Percentiles rank a stretch among this genome's conserved stretches.
Conservation (phyloP, 306 rosid species). For the Psophocarpus tetragonolobus region DNA sequence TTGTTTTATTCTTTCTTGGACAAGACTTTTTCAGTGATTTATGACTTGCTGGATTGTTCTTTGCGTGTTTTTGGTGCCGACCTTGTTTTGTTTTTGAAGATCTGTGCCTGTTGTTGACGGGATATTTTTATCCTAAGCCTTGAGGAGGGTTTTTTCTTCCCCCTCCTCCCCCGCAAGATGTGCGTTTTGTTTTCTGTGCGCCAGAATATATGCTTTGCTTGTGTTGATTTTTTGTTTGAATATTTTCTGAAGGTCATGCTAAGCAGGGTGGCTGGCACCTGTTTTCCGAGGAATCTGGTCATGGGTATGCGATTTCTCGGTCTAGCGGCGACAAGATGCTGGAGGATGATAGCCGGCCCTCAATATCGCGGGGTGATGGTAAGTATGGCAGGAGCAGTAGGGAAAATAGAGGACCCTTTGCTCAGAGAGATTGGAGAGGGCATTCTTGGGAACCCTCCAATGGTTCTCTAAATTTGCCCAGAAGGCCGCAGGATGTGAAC, state of each 20-base stretch:
- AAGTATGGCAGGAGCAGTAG: slow-evolving; percentile 68
- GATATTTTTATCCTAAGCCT: background rate
- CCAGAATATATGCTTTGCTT: slow-evolving; percentile 44
- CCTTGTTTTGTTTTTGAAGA: slow-evolving; percentile 41
- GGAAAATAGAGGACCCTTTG: slow-evolving; percentile 72
- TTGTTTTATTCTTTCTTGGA: background rate
- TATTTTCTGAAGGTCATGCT: slow-evolving; percentile 86
- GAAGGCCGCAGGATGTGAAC: slow-evolving; percentile 56
- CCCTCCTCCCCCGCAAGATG: background rate
- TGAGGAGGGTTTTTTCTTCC: background rate
- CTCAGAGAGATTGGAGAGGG: slow-evolving; percentile 72
- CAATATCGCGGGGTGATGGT: slow-evolving; percentile 69
- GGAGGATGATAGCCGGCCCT: slow-evolving; percentile 68
- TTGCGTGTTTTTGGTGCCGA: background rate
- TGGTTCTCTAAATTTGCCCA: slow-evolving; percentile 52
- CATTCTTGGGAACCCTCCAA: slow-evolving; percentile 62
- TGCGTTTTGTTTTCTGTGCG: slow-evolving; percentile 22
- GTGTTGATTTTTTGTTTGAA: slow-evolving; percentile 50
- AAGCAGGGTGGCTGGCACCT: slow-evolving; percentile 94
- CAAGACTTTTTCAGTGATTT: background rate
- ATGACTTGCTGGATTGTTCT: background rate
- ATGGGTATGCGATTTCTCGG: slow-evolving; percentile 74
- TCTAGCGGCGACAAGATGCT: slow-evolving; percentile 62
- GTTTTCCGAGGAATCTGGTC: slow-evolving; percentile 79
- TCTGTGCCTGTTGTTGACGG: slow-evolving; percentile 33